Base-by-base conservation (phyloP, 202 grass and related monocot species). In the Zizania palustris region DNA sequence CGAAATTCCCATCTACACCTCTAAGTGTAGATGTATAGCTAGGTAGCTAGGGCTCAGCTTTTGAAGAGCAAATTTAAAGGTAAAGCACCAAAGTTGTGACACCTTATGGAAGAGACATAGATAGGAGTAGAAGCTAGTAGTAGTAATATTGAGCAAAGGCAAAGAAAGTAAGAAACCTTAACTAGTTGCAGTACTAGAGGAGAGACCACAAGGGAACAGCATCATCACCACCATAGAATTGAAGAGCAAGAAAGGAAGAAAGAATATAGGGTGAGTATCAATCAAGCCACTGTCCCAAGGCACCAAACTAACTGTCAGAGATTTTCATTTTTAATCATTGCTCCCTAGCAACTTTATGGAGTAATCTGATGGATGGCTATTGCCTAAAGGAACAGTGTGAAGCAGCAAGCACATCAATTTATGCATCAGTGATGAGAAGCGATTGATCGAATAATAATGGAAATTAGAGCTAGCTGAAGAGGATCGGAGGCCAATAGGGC, bases 11-110 rank as follows among this genome's bases (percentile, higher is more conserved):
- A 77, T 42, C 39, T 15, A 69, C 48, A 1, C 28, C 28, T 28
- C 28, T 28, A 28, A 28, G 28, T 28, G 45, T 41, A 76, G 66
- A 60, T 45, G 51, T 35, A 53, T 63, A 59, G 28, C 55, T 75
- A 71, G 77, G 14, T 72, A 67, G 54, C 74, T 79, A 81, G 86
- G 72, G 86, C 82, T 88, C 86, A 88, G 65, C 77, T 88, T 88
- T 88, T 88, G 82, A 85, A 87, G 67, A 72, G 34, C 68, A 86
- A 55, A 55, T 55, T 55, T 55, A 55, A 88, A 88, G 77, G 19
- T 60, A 88, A 88, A 81, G 75, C 72, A 55, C n/a, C 51, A 77
- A 77, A 85, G 81, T 72, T 22, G 42, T 46, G 35, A 77, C 66
- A 55, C 76, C 86, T 80, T 85, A 85, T 66, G 59, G 55, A 80